Base-by-base conservation (phyloP, 179 eudicot genomes). In the Vitellaria paradoxa region DNA sequence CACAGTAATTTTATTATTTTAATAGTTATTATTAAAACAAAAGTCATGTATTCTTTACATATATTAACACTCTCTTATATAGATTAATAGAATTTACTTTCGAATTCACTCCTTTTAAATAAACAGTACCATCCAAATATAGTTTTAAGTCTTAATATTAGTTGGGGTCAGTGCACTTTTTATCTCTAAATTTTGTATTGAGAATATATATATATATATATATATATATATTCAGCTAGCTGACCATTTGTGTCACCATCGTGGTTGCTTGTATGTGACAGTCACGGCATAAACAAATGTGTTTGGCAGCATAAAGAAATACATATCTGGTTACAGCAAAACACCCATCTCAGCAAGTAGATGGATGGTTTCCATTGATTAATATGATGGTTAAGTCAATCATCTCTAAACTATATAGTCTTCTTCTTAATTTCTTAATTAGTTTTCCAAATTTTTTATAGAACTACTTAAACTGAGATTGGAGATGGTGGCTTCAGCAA, bases 201-300 rank as follows among this genome's bases (percentile, higher is more conserved):
- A 73, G 30, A 23, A 30, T 2, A 30, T 30, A 30, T 30, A 30
- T 30, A 0, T 30, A 30, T 30, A 30, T 30, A 2, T 30, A 30
- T 30, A n/a, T n/a, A n/a, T n/a, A n/a, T n/a, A n/a, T n/a, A n/a
- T n/a, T n/a, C n/a, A n/a, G n/a, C 10, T 1, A 23, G 66, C 10
- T n/a, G 66, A 56, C 65, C 23, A 57, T 30, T 72, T 18, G 24
- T 57, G 65, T 59, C 53, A n/a, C 66, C 76, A 56, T 73, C 65
- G 59, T 73, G 76, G 76, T 40, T 40, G 76, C 66, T 73, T 73
- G 40, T 42, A n/a, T 56, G 52, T 73, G 47, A 26, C 9, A 30
- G 49, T 55, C 30, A 46, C 46, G 18, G 9, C 45, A 53, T 55
- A 53, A 52, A 70, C 55, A 53, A 53, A 26, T 72, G 46, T 55